These are phyloP conservation scores for Fraxinus sp. DNA, from an alignment of 305 asterid genomes.

Conservation along the genomic window DNA sequence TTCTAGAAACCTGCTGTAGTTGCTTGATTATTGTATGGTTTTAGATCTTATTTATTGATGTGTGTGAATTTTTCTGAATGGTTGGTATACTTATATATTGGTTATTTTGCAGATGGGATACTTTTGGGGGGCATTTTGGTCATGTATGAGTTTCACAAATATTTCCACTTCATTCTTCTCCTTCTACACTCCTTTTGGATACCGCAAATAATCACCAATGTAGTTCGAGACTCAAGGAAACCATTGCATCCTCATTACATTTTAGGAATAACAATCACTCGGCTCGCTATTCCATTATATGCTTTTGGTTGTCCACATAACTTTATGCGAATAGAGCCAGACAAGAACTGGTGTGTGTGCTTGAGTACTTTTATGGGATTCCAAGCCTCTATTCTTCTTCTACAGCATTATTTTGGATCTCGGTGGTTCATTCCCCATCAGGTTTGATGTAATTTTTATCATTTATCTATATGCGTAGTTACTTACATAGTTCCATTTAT, in stretches of 20 bases:
- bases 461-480: neutral
- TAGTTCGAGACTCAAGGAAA: conserved; percentile 87
- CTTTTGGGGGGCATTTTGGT: conserved; percentile 87
- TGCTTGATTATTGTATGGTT: neutral
- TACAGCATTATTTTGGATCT: conserved; percentile 93
- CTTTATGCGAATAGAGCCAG: conserved; percentile 90
- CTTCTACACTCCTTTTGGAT: conserved; percentile 94
- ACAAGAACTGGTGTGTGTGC: conserved; percentile 69
- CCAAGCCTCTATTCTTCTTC: conserved; percentile 77
- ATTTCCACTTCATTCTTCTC: conserved; percentile 66
- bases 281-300: conserved; percentile 85
- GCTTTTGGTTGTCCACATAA: conserved; percentile 93
- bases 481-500: neutral
- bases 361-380: conserved; percentile 73
- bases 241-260: conserved; percentile 95
- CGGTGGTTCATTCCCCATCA: conserved; percentile 96
- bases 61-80: neutral
- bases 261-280: conserved; percentile 82
- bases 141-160: conserved; percentile 90
- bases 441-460: conserved; percentile 41
- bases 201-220: conserved; percentile 80
- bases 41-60: neutral
- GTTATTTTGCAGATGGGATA: conserved; percentile 77
- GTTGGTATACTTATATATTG: conserved; percentile 20
- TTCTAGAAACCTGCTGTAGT: neutral